Conservation (phyloP, 2,329 filamentous ascomycete genomes). For the Fusarium sp. region DNA sequence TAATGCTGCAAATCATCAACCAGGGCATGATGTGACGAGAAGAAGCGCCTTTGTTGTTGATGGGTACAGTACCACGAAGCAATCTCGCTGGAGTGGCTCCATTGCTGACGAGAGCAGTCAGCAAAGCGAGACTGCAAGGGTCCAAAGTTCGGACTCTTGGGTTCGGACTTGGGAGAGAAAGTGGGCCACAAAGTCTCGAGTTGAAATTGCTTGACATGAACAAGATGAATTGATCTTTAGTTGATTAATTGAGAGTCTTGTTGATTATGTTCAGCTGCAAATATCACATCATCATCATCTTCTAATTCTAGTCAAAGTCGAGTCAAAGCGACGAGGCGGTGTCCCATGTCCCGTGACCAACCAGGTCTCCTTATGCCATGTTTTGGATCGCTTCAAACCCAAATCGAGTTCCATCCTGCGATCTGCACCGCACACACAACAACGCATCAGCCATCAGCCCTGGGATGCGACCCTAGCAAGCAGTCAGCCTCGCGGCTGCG, state of each 20-base stretch:
- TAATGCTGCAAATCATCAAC: conserved; percentile 3
- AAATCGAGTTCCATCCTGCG: conserved; percentile 23
- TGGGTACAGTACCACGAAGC: background rate
- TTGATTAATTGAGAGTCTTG: background rate
- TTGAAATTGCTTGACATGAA: background rate
- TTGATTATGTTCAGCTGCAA: background rate
- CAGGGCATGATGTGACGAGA: background rate
- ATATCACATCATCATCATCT: background rate
- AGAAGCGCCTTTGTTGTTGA: background rate
- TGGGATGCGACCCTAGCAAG: background rate
- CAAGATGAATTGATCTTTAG: background rate
- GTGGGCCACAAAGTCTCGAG: background rate
- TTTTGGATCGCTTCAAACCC: background rate
- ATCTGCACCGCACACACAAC: conserved; percentile 3
- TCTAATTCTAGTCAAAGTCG: background rate
- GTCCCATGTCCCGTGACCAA: background rate
- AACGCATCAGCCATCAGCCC: background rate
- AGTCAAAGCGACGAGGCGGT: background rate
- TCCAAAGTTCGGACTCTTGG: background rate
- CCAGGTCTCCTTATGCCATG: background rate
- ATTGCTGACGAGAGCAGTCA: conserved; percentile 24
- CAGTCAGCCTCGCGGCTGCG: conserved; percentile 21
- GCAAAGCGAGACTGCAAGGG: background rate
- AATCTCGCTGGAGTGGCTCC: conserved; percentile 14
- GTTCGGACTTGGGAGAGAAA: background rate